Evolutionary conservation across 768 basidiomycete species (phyloP), one percentile per base, ranked within the genome.

Genomic region (Agaricus blazei): DNA sequence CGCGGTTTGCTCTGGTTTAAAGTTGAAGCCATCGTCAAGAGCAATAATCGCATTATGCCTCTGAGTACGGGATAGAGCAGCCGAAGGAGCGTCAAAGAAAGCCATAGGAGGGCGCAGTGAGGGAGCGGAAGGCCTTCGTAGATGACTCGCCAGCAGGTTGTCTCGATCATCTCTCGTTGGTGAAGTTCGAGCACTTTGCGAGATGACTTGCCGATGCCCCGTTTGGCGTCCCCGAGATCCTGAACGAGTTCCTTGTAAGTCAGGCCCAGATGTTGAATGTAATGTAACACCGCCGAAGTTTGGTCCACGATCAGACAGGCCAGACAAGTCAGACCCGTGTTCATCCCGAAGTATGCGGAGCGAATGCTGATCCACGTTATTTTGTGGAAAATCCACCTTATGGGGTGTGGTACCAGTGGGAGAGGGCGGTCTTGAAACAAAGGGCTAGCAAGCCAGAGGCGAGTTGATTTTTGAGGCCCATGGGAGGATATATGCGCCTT

Each of bases 361-460:
- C 24, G 58, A 52, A 1, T 45, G 41, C 31, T 52, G 55, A 11
- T 37, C 31, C n/a, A 24, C 6, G 9, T 48, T 12, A 12, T 31
- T 23, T 36, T 44, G 23, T 11, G 34, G 34, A 34, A 8, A 34
- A 36, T 43, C 15, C 29, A 38, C 19, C 23, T 49, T n/a, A 19
- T 9, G 28, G 14, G n/a, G 9, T 23, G 34, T 14, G 23, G 36
- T 9, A 19, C 36, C 27, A 9, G 56, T 52, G 4, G 68, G 66
- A 8, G 68, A 66, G 12, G 64, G 62, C 8, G 64, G 64, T 9
- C 64, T 58, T 12, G 68, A 65, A 15, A 62, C 54, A 37, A 66
- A 67, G 2, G 66, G 55, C 66, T 65, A 6, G 61, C 68, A 8
- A 69, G 63, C 8, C 69, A 65, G 48, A 38, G 48, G 9, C 12